Percentiles rank a stretch among this genome's conserved stretches.
These are phyloP conservation scores for Talaromyces sp. DNA, from an alignment of 2,329 filamentous ascomycete species.

Conservation along the genomic window DNA sequence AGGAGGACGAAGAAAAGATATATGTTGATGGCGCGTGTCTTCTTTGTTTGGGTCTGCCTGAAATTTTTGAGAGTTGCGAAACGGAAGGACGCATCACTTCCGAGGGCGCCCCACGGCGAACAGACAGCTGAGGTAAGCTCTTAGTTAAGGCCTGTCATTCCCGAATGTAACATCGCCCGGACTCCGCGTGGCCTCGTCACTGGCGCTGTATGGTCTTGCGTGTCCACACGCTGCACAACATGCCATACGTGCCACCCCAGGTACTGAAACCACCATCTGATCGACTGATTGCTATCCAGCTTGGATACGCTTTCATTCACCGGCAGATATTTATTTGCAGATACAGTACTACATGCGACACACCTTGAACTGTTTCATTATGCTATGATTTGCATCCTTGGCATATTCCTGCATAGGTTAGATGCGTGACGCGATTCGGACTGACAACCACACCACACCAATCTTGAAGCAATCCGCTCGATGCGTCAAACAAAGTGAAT, in stretches of 20 bases:
- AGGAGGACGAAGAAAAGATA: neutral
- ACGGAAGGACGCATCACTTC: neutral
- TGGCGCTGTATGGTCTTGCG: neutral
- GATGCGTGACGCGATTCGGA: neutral
- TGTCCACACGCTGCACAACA: neutral
- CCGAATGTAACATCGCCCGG: constrained; percentile 3
- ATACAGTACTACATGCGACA: neutral
- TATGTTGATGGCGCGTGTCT: too few species aligned
- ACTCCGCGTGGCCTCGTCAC: neutral
- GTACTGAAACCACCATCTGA: neutral
- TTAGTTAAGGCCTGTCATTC: neutral
- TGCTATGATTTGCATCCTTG: neutral
- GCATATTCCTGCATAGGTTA: neutral
- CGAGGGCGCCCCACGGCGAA: neutral
- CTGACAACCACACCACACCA: neutral
- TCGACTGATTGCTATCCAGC: neutral
- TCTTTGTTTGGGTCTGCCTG: neutral
- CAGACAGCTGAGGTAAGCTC: constrained; percentile 2
- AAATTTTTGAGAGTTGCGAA: neutral
- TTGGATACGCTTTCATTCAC: neutral
- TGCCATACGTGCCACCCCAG: neutral
- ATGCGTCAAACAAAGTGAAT: neutral
- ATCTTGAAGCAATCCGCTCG: neutral
- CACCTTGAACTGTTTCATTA: neutral
- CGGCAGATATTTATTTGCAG: neutral